phyloP scores from a whole-genome alignment of 352 stramenopile species.

The Globisporangium cystogenes region DNA sequence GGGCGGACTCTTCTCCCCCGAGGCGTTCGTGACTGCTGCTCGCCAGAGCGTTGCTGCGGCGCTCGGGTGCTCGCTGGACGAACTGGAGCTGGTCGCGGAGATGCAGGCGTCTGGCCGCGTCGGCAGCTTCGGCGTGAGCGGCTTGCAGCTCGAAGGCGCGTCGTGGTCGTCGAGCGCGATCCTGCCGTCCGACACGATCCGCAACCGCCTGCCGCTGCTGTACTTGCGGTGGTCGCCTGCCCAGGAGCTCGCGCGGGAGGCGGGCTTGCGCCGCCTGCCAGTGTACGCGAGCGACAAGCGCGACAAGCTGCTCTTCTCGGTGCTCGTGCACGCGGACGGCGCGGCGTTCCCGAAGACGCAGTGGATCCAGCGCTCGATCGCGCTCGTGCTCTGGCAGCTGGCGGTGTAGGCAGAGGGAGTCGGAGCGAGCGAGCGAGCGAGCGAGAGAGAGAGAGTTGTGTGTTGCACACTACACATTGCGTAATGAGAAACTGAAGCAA shows the following conservation, averaged over 20 bases:
- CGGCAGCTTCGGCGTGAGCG: slow-evolving; percentile 55
- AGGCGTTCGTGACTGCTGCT: slow-evolving; percentile 91
- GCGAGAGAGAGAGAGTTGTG: background rate
- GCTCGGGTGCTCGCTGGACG: slow-evolving; percentile 82
- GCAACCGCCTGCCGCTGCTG: slow-evolving; percentile 55
- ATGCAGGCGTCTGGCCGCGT: slow-evolving; percentile 30
- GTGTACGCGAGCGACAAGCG: slow-evolving; percentile 83
- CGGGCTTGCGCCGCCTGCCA: slow-evolving; percentile 46
- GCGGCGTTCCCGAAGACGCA: slow-evolving; percentile 44
- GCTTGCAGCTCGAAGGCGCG: slow-evolving; percentile 83
- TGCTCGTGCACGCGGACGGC: slow-evolving; percentile 55
- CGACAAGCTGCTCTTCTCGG: slow-evolving; percentile 76
- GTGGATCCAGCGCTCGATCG: slow-evolving; percentile 81
- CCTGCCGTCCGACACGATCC: slow-evolving; percentile 67
- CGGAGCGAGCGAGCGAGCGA: background rate
- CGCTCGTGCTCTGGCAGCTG: slow-evolving; percentile 76
- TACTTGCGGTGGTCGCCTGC: slow-evolving; percentile 66
- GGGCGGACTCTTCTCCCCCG: slow-evolving; percentile 90
- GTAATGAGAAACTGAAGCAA: background rate
- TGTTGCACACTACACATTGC: slow-evolving; percentile 3
- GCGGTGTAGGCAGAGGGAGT: slow-evolving; percentile 14
- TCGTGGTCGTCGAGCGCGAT: slow-evolving; percentile 66
- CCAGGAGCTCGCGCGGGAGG: slow-evolving; percentile 18
- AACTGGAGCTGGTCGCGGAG: slow-evolving; percentile 78
- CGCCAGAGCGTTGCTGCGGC: slow-evolving; percentile 84